Evolutionary conservation across 169 alveolate genomes (phyloP).

Genomic region (Cryptosporidium ryanae): DNA sequence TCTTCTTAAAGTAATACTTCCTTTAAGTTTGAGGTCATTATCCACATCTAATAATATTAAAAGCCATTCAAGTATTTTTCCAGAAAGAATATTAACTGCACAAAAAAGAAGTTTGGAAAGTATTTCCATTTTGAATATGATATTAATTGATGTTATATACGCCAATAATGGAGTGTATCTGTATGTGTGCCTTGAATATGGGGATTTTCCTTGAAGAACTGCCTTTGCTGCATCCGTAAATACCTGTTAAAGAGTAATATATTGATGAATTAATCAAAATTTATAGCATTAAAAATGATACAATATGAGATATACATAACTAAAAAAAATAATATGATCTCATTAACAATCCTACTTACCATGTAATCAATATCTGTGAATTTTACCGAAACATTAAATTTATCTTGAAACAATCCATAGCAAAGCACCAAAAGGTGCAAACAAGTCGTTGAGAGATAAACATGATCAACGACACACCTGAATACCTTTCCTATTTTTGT

Average conservation of each 20-base stretch:
- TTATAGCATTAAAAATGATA: background rate
- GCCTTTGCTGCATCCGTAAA: conserved; percentile 96
- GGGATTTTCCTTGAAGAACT: conserved; percentile 92
- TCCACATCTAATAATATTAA: conserved; percentile 76
- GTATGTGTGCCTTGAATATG: conserved; percentile 96
- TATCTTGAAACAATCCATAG: conserved; percentile 79
- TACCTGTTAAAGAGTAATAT: conserved; percentile 78
- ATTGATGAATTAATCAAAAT: background rate
- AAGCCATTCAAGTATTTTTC: conserved; percentile 81
- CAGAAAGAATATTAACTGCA: conserved; percentile 87
- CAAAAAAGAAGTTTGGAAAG: conserved; percentile 88
- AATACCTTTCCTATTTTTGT: conserved; percentile 63
- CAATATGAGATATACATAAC: background rate
- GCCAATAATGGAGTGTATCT: conserved; percentile 97
- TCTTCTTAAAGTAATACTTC: conserved; percentile 56
- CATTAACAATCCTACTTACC: conserved; percentile 29
- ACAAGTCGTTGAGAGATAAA: conserved; percentile 55
- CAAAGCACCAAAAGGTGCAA: conserved; percentile 73
- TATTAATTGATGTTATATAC: conserved; percentile 75
- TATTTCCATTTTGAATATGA: conserved; percentile 82
- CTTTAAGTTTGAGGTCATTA: conserved; percentile 25
- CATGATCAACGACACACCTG: conserved; percentile 59
- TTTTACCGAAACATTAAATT: conserved; percentile 82
- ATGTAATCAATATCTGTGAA: conserved; percentile 97
- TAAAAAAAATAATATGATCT: no score